phyloP scores from a whole-genome alignment of 2,329 filamentous ascomycete genomes.

The Uncinocarpus reesii region DNA sequence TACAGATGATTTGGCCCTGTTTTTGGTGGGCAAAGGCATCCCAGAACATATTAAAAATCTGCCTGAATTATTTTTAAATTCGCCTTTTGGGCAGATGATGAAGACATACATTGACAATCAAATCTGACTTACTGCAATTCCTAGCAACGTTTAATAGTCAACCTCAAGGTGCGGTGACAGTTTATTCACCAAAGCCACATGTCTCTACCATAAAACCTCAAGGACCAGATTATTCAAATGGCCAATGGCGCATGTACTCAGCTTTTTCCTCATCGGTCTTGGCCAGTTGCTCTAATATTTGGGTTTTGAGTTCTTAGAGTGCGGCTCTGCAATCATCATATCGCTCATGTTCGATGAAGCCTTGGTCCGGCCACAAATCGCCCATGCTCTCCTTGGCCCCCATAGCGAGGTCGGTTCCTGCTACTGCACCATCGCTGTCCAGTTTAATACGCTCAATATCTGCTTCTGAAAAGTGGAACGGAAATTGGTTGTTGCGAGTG shows the following conservation, averaged over 20 bases:
- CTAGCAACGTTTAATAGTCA: conserved; percentile 54
- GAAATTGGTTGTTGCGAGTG: conserved; percentile 18
- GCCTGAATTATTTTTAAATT: conserved; percentile 73
- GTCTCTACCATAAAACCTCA: no score
- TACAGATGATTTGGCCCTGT: conserved; percentile 81
- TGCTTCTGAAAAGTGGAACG: conserved; percentile 22
- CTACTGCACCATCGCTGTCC: conserved; percentile 22
- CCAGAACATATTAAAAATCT: conserved; percentile 77
- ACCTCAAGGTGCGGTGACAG: conserved; percentile 53
- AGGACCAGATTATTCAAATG: conserved; percentile 21
- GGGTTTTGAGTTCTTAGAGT: conserved; percentile 21
- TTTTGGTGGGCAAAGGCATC: conserved; percentile 78
- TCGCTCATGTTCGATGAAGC: conserved; percentile 12
- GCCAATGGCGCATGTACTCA: conserved; percentile 20
- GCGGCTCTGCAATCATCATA: conserved; percentile 12
- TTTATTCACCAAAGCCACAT: no score
- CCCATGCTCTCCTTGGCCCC: conserved; percentile 22
- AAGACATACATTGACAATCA: conserved; percentile 61
- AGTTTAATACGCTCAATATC: conserved; percentile 22
- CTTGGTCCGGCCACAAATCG: conserved; percentile 16
- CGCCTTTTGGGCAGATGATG: conserved; percentile 80
- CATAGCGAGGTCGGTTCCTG: conserved; percentile 22
- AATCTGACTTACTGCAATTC: no score
- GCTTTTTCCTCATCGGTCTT: conserved; percentile 5
- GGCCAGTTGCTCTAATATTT: conserved; percentile 22